Evolutionary conservation across 768 basidiomycete genomes (phyloP).

Genomic region (Macrolepiota albuminosa): DNA sequence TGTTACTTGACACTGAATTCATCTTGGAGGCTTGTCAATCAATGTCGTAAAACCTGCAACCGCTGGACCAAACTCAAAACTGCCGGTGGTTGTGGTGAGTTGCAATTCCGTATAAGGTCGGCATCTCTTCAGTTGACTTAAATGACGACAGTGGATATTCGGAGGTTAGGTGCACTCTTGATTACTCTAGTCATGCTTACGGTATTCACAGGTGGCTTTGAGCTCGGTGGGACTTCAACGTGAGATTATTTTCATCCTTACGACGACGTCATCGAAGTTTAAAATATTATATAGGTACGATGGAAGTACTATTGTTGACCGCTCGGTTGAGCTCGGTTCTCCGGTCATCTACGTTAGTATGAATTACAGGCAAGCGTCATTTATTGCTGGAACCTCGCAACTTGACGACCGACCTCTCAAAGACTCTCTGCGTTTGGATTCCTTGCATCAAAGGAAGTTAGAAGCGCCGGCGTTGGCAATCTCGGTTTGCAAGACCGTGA

Average conservation of each 20-base stretch:
- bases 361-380: conserved; percentile 37
- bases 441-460: conserved; percentile 39
- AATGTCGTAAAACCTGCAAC: conserved; percentile 36
- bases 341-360: conserved; percentile 49
- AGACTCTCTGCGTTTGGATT: conserved; percentile 34
- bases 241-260: conserved; percentile 29
- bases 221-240: conserved; percentile 24
- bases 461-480: conserved; percentile 43
- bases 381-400: background rate
- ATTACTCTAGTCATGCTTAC: background rate
- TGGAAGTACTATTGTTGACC: conserved; percentile 35
- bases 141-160: conserved; percentile 28
- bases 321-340: conserved; percentile 33
- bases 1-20: conserved; percentile 13
- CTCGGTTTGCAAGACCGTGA: conserved; percentile 57
- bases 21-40: conserved; percentile 30
- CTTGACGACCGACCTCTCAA: background rate
- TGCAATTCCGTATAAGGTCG: background rate
- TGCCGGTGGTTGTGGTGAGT: conserved; percentile 38
- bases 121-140: background rate
- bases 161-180: conserved; percentile 17
- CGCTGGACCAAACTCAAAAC: conserved; percentile 25
- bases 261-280: background rate
- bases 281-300: conserved; percentile 28
- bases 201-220: conserved; percentile 23